Evolutionary conservation across 768 basidiomycete genomes (phyloP).

Genomic region (Gymnopilus dilepis): DNA sequence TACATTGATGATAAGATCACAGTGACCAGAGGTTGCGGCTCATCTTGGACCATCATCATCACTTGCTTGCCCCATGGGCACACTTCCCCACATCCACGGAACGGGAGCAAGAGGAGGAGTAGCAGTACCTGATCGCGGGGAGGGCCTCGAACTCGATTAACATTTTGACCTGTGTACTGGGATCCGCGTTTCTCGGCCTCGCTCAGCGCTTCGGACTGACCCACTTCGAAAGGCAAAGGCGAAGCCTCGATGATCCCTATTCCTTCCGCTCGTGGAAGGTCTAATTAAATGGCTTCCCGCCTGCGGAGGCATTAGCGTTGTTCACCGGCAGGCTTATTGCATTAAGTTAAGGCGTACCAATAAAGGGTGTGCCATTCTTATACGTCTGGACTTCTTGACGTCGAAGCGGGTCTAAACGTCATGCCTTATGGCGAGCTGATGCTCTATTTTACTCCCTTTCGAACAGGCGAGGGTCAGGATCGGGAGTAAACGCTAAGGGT

Average conservation of each 20-base stretch:
- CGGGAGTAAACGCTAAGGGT: neutral
- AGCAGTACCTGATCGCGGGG: neutral
- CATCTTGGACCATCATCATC: too few species aligned
- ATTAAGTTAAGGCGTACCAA: neutral
- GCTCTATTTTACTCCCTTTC: neutral
- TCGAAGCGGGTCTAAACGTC: neutral
- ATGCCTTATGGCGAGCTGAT: neutral
- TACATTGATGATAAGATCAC: too few species aligned
- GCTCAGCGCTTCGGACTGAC: neutral
- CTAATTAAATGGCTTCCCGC: neutral
- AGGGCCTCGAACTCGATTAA: slow-evolving; percentile 1
- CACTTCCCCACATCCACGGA: neutral
- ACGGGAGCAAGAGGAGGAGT: neutral
- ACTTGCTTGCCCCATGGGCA: neutral
- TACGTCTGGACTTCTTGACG: neutral
- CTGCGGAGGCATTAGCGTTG: neutral
- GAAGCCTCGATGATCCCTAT: neutral
- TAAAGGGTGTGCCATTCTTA: neutral
- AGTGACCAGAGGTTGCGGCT: too few species aligned
- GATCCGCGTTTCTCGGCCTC: neutral
- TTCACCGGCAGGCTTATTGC: neutral
- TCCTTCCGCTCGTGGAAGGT: neutral
- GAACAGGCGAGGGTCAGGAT: neutral
- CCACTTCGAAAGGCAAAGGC: too few species aligned
- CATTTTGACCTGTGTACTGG: neutral